A percentile compares a stretch with the other conserved stretches of the same genome.
These are phyloP conservation scores for Mrakiaceae sp. DNA, from an alignment of 1,284 basidiomycete species.

Conservation along the genomic window DNA sequence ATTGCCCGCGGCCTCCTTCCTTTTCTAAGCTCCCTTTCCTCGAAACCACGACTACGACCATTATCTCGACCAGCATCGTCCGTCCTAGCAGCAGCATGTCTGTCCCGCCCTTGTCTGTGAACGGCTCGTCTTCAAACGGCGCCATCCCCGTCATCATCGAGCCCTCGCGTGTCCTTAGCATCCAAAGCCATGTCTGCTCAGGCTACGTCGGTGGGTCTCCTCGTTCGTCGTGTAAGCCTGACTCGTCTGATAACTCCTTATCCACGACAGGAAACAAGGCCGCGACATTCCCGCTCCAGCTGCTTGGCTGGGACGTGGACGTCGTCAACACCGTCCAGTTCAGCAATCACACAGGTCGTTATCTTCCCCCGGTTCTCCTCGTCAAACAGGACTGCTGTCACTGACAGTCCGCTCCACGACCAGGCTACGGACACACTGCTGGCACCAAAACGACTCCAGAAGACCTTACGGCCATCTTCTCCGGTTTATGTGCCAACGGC, in stretches of 20 bases:
- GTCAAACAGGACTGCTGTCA: neutral
- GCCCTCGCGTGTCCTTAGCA: conserved; percentile 38
- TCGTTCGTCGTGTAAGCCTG: neutral
- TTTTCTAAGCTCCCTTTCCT: too few species aligned
- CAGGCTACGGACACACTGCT: conserved; percentile 64
- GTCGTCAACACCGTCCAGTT: conserved; percentile 84
- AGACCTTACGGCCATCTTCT: conserved; percentile 57
- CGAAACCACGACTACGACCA: too few species aligned
- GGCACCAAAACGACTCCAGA: conserved; percentile 60
- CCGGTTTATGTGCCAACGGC: conserved; percentile 54
- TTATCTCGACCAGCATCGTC: too few species aligned
- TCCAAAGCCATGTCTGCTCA: conserved; percentile 88
- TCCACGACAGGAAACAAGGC: conserved; percentile 51
- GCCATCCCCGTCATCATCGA: conserved; percentile 17
- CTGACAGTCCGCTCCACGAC: neutral
- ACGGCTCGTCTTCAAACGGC: neutral
- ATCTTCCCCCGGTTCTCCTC: neutral
- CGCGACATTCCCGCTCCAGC: conserved; percentile 88
- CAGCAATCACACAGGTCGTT: conserved; percentile 80
- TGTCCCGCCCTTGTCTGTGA: conserved; percentile 17
- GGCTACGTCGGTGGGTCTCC: conserved; percentile 75
- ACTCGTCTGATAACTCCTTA: neutral
- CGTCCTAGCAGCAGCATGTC: conserved; percentile 4
- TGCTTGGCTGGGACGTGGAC: conserved; percentile 92
- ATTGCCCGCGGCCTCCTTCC: too few species aligned